Percentiles rank a stretch among this genome's conserved stretches.
Conservation (phyloP, 768 basidiomycete genomes). For the Mycena chlorophos region DNA sequence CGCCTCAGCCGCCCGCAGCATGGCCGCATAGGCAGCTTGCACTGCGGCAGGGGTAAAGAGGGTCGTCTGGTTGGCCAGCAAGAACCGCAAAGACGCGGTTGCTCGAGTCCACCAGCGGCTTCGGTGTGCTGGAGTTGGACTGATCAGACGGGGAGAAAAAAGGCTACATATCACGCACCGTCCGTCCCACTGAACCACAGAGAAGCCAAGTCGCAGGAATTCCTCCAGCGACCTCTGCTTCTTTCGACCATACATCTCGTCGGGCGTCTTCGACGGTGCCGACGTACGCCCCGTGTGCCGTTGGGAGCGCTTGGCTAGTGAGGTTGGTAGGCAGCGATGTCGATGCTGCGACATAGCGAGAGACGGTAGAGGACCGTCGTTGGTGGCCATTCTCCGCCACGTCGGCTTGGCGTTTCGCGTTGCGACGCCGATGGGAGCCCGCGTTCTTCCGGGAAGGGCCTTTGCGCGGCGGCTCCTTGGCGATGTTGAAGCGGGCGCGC, state of each 20-base stretch:
- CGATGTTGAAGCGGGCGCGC: too few species aligned
- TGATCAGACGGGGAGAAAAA: neutral
- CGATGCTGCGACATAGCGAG: neutral
- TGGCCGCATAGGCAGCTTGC: neutral
- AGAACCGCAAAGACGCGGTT: slow-evolving; percentile 6
- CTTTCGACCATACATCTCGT: neutral
- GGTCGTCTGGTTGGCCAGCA: slow-evolving; percentile 12
- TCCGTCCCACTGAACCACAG: neutral
- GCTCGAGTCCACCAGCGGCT: neutral
- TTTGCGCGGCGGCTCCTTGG: too few species aligned
- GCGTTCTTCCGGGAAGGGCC: too few species aligned
- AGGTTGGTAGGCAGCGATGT: neutral
- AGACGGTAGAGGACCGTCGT: neutral
- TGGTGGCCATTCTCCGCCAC: neutral
- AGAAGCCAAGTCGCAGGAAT: neutral
- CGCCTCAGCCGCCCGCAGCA: neutral
- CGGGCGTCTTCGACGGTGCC: neutral
- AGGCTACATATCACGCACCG: neutral
- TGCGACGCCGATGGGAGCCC: neutral
- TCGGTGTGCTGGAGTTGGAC: neutral
- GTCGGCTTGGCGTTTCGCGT: neutral
- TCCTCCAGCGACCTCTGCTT: neutral
- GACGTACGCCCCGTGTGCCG: neutral
- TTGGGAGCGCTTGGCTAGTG: neutral
- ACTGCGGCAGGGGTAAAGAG: neutral